phyloP scores from a whole-genome alignment of 805 yeast genomes.

The Teunomyces lycoperdinae region DNA sequence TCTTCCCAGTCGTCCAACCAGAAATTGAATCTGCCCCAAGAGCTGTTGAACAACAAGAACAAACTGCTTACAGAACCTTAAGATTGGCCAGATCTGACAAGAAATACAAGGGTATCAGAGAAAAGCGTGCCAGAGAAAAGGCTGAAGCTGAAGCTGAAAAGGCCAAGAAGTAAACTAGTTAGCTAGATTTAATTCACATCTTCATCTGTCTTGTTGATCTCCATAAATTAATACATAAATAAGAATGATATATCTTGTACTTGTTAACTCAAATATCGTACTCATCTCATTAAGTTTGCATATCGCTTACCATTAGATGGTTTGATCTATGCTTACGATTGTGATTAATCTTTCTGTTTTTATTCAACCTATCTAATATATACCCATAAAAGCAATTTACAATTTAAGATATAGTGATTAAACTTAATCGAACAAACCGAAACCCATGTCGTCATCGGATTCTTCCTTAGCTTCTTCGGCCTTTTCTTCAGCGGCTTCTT shows the following conservation, averaged over 20 bases:
- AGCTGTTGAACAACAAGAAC: conserved; percentile 76
- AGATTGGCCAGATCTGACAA: conserved; percentile 94
- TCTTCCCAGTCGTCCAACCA: conserved; percentile 91
- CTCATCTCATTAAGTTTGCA: background rate
- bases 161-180: conserved; percentile 61
- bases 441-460: conserved; percentile 42
- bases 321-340: background rate
- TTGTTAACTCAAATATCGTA: background rate
- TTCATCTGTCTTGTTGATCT: conserved; percentile 3
- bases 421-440: conserved; percentile 44
- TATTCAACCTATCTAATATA: conserved; percentile 4
- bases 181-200: conserved; percentile 1
- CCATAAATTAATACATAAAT: conserved; percentile 1
- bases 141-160: conserved; percentile 99
- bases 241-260: conserved; percentile 2
- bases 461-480: conserved; percentile 34
- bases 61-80: conserved; percentile 87
- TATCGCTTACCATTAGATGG: background rate
- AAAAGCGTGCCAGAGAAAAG: conserved; percentile 93
- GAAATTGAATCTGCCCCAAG: conserved; percentile 73
- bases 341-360: conserved; percentile 1
- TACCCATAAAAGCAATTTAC: conserved; percentile 2
- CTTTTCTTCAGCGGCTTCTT: conserved; percentile 26
- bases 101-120: conserved; percentile 93
- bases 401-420: conserved; percentile 4